phyloP scores from a whole-genome alignment of 148 eudicot genomes.

The Linanthus parryae region DNA sequence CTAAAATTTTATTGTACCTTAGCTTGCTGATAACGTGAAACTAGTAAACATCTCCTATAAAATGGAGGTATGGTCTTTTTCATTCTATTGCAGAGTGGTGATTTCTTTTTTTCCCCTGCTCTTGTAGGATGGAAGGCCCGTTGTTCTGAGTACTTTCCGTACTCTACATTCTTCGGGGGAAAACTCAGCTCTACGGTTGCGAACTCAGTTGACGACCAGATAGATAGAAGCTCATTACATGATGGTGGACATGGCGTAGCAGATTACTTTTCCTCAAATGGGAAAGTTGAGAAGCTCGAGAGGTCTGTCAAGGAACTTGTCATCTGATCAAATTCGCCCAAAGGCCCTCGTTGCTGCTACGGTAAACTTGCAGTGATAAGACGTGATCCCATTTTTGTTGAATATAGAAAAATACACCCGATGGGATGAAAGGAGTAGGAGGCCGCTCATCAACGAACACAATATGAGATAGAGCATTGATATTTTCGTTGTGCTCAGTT shows the following conservation, averaged over 20 bases:
- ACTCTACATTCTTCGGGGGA: conserved; percentile 83
- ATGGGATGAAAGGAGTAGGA: neutral
- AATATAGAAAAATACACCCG: neutral
- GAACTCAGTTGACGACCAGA: conserved; percentile 31
- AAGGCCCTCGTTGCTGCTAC: neutral
- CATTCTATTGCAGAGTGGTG: neutral
- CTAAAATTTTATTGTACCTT: neutral
- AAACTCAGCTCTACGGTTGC: conserved; percentile 53
- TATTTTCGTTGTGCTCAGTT: too few species aligned
- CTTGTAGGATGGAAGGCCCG: conserved; percentile 72
- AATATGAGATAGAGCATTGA: too few species aligned
- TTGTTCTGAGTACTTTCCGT: conserved; percentile 77
- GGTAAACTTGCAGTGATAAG: neutral
- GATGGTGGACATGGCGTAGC: conserved; percentile 26
- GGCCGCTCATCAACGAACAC: neutral
- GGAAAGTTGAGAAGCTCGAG: conserved; percentile 58
- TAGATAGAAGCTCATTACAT: conserved; percentile 31
- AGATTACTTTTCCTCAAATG: conserved; percentile 38
- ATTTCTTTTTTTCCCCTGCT: conserved; percentile 3
- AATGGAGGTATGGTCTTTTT: neutral
- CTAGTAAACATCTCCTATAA: too few species aligned
- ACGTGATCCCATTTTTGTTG: neutral
- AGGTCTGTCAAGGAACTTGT: conserved; percentile 47
- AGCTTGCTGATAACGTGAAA: too few species aligned
- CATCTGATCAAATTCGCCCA: conserved; percentile 19